These are phyloP conservation scores for Mycena citricolor DNA, from an alignment of 1,284 basidiomycete genomes.

Conservation along the genomic window DNA sequence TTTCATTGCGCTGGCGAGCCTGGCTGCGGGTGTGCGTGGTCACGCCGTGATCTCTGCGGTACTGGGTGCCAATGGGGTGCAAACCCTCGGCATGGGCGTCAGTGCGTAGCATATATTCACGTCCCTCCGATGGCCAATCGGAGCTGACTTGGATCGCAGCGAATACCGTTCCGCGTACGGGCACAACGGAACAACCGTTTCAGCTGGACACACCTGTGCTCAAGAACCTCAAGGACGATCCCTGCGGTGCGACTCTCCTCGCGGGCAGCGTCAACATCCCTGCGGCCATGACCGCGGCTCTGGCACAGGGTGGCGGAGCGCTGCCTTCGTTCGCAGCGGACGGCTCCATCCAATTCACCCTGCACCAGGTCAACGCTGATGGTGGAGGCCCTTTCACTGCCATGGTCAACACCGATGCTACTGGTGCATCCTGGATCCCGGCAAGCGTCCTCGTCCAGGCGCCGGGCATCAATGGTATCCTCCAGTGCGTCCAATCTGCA, in stretches of 20 bases:
- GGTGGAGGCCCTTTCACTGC: conserved; percentile 26
- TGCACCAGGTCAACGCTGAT: conserved; percentile 28
- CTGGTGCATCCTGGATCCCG: conserved; percentile 22
- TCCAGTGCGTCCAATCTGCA: conserved; percentile 13
- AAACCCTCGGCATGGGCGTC: conserved; percentile 24
- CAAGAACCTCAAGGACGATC: conserved; percentile 24
- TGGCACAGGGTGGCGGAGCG: conserved; percentile 20
- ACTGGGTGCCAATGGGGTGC: conserved; percentile 23
- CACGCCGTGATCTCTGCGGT: conserved; percentile 22
- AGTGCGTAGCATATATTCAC: conserved; percentile 14
- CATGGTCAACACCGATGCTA: conserved; percentile 26
- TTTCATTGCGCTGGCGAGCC: no score
- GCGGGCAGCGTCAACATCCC: conserved; percentile 23
- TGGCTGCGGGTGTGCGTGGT: no score
- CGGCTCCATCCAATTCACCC: conserved; percentile 20
- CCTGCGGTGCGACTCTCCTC: conserved; percentile 26
- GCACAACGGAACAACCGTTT: conserved; percentile 26
- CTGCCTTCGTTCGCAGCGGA: conserved; percentile 22
- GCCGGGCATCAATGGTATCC: conserved; percentile 23
- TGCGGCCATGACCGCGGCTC: conserved; percentile 15
- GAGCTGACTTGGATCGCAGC: conserved; percentile 3
- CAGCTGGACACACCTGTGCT: conserved; percentile 26
- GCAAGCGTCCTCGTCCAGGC: conserved; percentile 21
- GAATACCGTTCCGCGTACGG: conserved; percentile 19
- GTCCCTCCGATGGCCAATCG: neutral